Conservation (phyloP, 2,329 filamentous ascomycete genomes). For the Cercospora sesami region DNA sequence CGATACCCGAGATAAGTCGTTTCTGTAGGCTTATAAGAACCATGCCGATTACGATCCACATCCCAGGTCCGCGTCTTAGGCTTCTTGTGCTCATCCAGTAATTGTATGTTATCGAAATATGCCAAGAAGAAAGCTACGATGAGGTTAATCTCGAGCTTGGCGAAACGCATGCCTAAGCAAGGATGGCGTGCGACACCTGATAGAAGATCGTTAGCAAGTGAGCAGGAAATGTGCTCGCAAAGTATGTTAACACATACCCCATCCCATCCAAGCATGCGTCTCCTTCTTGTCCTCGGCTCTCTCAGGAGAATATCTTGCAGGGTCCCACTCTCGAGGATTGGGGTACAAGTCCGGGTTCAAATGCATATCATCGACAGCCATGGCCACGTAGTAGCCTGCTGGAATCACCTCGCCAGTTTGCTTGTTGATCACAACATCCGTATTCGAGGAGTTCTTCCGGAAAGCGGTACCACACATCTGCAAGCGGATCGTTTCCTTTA, state of each 20-base stretch:
- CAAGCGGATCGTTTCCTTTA: slow-evolving; percentile 57
- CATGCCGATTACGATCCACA: slow-evolving; percentile 42
- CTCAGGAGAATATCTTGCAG: slow-evolving; percentile 50
- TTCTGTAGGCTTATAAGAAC: slow-evolving; percentile 45
- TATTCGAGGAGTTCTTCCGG: slow-evolving; percentile 53
- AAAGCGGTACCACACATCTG: slow-evolving; percentile 52
- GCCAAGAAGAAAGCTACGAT: slow-evolving; percentile 54
- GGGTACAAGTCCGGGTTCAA: slow-evolving; percentile 52
- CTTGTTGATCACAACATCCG: slow-evolving; percentile 48
- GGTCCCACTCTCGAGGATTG: slow-evolving; percentile 54
- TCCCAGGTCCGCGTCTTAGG: slow-evolving; percentile 35
- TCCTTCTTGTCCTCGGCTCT: slow-evolving; percentile 52
- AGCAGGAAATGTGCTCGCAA: not conserved
- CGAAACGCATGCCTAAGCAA: slow-evolving; percentile 49
- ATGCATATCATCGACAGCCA: slow-evolving; percentile 52
- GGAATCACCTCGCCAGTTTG: slow-evolving; percentile 52
- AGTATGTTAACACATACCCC: slow-evolving; percentile 35
- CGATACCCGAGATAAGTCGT: slow-evolving; percentile 45
- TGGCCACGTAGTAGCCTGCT: slow-evolving; percentile 48
- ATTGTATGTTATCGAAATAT: slow-evolving; percentile 52
- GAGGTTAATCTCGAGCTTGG: slow-evolving; percentile 55
- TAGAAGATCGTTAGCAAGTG: not conserved
- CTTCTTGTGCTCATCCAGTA: slow-evolving; percentile 46
- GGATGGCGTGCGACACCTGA: slow-evolving; percentile 44
- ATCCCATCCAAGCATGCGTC: slow-evolving; percentile 40